These are phyloP conservation scores for Phymatotrichopsis omnivora DNA, from an alignment of 2,329 filamentous ascomycete species.

Conservation along the genomic window DNA sequence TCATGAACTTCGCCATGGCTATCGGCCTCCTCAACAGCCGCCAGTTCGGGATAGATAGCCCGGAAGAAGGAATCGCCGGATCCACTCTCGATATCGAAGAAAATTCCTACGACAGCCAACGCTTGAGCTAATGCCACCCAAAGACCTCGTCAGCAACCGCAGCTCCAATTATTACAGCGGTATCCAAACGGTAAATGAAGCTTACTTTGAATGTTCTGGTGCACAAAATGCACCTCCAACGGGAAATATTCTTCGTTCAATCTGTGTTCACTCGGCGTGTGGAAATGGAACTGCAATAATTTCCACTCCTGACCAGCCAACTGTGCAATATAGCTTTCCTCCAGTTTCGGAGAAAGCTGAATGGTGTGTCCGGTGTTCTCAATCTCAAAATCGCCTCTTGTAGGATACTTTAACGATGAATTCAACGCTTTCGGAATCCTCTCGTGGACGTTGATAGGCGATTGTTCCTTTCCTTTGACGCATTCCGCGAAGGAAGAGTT, in stretches of 20 bases:
- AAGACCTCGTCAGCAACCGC: not conserved
- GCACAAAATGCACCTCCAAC: slow-evolving; percentile 39
- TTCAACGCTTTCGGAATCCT: slow-evolving; percentile 29
- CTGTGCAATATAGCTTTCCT: slow-evolving; percentile 11
- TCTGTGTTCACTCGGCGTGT: slow-evolving; percentile 42
- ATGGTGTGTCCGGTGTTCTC: slow-evolving; percentile 51
- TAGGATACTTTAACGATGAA: slow-evolving; percentile 36
- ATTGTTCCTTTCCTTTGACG: slow-evolving; percentile 43
- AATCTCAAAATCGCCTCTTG: slow-evolving; percentile 40
- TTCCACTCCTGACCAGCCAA: slow-evolving; percentile 36
- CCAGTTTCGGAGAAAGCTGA: slow-evolving; percentile 44
- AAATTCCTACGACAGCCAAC: slow-evolving; percentile 36
- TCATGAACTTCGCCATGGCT: slow-evolving; percentile 13
- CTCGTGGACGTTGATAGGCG: slow-evolving; percentile 45
- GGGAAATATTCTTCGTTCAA: slow-evolving; percentile 35
- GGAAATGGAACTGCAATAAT: slow-evolving; percentile 44
- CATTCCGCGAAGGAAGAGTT: slow-evolving; percentile 39
- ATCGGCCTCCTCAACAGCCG: slow-evolving; percentile 2
- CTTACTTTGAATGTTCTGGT: slow-evolving; percentile 27
- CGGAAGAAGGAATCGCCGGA: slow-evolving; percentile 11
- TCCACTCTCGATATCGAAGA: slow-evolving; percentile 33
- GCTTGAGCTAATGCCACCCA: not conserved
- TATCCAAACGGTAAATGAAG: not conserved
- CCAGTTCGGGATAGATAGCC: slow-evolving; percentile 1
- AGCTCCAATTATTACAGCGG: not conserved